These are phyloP conservation scores for Colletotrichum cuscutae DNA, from an alignment of 2,329 filamentous ascomycete species.

Conservation along the genomic window DNA sequence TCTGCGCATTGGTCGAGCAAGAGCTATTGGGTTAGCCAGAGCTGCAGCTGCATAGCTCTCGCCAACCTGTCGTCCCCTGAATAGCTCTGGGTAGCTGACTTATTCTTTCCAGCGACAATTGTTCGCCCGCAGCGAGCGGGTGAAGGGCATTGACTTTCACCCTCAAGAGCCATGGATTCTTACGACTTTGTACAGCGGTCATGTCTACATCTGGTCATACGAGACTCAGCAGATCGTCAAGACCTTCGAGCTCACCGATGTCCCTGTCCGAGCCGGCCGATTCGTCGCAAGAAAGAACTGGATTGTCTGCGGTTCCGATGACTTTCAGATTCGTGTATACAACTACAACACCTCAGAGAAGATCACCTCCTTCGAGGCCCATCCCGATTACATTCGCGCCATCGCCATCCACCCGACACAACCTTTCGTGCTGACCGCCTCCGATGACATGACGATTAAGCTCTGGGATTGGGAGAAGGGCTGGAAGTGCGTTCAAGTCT, in stretches of 20 bases:
- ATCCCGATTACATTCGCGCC: constrained; percentile 97
- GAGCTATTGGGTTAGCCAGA: background rate
- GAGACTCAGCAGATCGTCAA: constrained; percentile 97
- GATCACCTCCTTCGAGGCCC: constrained; percentile 95
- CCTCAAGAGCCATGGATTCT: constrained; percentile 96
- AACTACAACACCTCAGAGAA: constrained; percentile 99
- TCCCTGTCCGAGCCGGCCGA: constrained; percentile 94
- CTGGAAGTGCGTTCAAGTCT: constrained; percentile 98
- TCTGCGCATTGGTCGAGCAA: background rate
- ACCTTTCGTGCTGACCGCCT: constrained; percentile 94
- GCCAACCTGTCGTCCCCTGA: constrained; percentile 19
- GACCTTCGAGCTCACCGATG: constrained; percentile 98
- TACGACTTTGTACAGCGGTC: constrained; percentile 92
- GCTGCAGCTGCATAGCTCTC: constrained; percentile 3
- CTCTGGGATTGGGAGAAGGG: constrained; percentile 99
- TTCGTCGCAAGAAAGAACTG: constrained; percentile 99
- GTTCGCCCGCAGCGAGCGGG: constrained; percentile 87
- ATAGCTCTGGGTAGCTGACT: constrained; percentile 20
- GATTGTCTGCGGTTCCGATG: constrained; percentile 95
- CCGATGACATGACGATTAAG: constrained; percentile 98
- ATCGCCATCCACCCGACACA: constrained; percentile 96
- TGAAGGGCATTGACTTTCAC: constrained; percentile 98
- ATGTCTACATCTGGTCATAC: constrained; percentile 99
- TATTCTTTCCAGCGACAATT: constrained; percentile 52
- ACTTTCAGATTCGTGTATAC: constrained; percentile 83